phyloP scores from a whole-genome alignment of 176 grass and related monocot species.

The Saccharum officinarum region DNA sequence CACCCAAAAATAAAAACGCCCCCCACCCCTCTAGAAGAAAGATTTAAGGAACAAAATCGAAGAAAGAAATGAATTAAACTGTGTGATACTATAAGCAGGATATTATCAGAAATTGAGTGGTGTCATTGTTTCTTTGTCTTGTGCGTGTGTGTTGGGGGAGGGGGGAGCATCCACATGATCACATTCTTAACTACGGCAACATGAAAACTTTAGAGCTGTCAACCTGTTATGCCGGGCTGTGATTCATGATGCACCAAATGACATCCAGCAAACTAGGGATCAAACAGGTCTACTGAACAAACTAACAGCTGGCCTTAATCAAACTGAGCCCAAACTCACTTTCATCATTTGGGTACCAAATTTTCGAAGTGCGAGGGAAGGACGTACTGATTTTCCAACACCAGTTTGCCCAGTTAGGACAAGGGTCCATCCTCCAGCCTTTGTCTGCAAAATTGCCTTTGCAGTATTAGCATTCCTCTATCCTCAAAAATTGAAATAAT shows the following conservation, averaged over 20 bases:
- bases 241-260: constrained; percentile 11
- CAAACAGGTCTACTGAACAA: neutral
- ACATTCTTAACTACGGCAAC: neutral
- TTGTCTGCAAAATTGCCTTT: constrained; percentile 47
- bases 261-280: constrained; percentile 7
- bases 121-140: neutral
- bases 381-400: constrained; percentile 89
- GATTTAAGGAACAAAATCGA: neutral
- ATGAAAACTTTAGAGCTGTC: constrained; percentile 12
- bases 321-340: neutral
- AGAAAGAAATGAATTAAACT: constrained; percentile 8
- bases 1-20: neutral
- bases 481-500: constrained; percentile 26
- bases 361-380: constrained; percentile 9
- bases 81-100: neutral
- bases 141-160: neutral
- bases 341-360: constrained; percentile 7
- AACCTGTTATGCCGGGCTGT: neutral
- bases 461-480: constrained; percentile 37
- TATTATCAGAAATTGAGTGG: neutral
- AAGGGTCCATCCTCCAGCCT: constrained; percentile 67
- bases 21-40: neutral
- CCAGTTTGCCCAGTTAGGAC: constrained; percentile 90
- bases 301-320: neutral
- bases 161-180: neutral